Conservation (phyloP, 192 early-diverging fungal species). For the Backusella tuberculispora region DNA sequence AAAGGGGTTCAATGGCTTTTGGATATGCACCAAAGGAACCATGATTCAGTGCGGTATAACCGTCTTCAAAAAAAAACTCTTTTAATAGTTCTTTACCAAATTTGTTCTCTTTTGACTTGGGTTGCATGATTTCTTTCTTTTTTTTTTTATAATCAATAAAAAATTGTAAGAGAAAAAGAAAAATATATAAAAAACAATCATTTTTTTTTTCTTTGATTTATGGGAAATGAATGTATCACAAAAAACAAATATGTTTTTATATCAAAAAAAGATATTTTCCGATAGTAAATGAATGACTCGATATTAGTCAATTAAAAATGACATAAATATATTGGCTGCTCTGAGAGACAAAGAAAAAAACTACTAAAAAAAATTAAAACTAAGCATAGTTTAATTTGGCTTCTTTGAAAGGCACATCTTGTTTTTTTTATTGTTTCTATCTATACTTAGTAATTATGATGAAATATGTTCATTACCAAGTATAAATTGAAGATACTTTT, state of each 20-base stretch:
- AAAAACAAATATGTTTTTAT: too few species aligned
- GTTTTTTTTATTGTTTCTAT: too few species aligned
- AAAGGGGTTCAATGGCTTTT: slow-evolving; percentile 21
- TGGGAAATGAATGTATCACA: too few species aligned
- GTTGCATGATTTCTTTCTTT: not conserved
- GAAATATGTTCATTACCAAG: too few species aligned
- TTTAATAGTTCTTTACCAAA: slow-evolving; percentile 49
- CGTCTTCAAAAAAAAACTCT: slow-evolving; percentile 54
- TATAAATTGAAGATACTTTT: too few species aligned
- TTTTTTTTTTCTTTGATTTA: too few species aligned
- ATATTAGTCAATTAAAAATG: not conserved
- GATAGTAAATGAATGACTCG: not conserved
- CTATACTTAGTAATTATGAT: too few species aligned
- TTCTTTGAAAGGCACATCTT: too few species aligned
- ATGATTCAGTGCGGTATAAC: slow-evolving; percentile 59
- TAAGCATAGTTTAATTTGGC: too few species aligned
- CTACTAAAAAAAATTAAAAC: too few species aligned
- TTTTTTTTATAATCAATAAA: too few species aligned
- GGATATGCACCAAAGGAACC: slow-evolving; percentile 63
- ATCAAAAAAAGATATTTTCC: not conserved
- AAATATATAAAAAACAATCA: not conserved
- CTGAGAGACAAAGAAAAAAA: not conserved
- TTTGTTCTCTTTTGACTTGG: not conserved
- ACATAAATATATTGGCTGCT: not conserved
- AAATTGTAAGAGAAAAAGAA: not conserved